Evolutionary conservation across 2,329 filamentous ascomycete species (phyloP), one percentile per base, ranked within the genome.

Genomic region (Ophiostoma perfectum): DNA sequence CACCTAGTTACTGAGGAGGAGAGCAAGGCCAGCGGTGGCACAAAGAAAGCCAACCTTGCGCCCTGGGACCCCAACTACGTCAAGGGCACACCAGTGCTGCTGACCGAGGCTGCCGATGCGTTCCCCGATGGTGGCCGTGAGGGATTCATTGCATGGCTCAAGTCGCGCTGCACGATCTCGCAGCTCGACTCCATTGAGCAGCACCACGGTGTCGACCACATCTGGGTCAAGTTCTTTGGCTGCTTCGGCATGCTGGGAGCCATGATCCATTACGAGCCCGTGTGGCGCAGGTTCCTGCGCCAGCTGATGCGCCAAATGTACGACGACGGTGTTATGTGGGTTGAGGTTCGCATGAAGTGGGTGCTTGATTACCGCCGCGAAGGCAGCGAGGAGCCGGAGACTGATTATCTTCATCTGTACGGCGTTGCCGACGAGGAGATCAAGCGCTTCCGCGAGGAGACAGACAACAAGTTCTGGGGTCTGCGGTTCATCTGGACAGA

Each of bases 191-290:
- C 88, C 11, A 82, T 93, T 63, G 84, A 89, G 72, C 92, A 97
- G 75, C 90, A 95, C 74, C 89, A 93, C 73, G 92, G 93, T 2
- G 83, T 93, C 16, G 89, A 95, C 76, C 89, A 89, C 66, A 89
- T 96, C 67, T 97, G 93, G 93, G 80, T 82, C 38, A 93, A 95
- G 75, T 96, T 97, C 78, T 81, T 80, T 65, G 86, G 84, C 62
- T 90, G 89, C 70, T 97, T 97, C 78, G 79, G 83, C 2, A 85
- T 94, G 4, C 83, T 94, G 62, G 86, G 86, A 55, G 89, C 87
- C 16, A 85, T 97, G 66, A 83, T 97, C 65, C 91, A 90, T 78
- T 97, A 97, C 78, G 94, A 97, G 78, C 93, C 93, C 14, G 91
- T 98, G 71, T 94, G 91, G 79, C 87, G 92, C 38, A 81, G 82